Evolutionary conservation across 2,329 filamentous ascomycete species (phyloP).

Genomic region (Cladosporium sp.): DNA sequence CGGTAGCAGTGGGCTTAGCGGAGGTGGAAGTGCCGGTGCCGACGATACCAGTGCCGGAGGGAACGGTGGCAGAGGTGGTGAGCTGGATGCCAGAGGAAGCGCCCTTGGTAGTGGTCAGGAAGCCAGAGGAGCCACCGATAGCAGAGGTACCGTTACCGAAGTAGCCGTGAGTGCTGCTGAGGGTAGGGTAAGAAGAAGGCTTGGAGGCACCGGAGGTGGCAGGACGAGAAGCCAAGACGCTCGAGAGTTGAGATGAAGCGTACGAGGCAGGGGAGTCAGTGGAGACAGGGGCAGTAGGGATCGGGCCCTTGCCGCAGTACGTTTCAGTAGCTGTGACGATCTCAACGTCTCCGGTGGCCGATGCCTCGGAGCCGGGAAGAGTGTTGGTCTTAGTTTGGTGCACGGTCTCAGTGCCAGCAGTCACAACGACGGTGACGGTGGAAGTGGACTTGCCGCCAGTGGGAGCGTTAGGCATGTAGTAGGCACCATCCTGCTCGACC

Average conservation of each 20-base stretch:
- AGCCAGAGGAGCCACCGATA: not conserved
- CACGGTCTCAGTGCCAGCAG: conserved; percentile 14
- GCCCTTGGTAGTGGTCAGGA: conserved; percentile 8
- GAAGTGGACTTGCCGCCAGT: conserved; percentile 13
- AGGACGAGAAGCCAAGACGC: not conserved
- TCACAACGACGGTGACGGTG: conserved; percentile 18
- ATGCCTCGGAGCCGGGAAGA: not conserved
- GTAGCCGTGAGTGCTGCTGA: conserved; percentile 14
- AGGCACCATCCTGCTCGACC: conserved; percentile 5
- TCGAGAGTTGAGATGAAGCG: conserved; percentile 12
- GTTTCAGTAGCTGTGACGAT: conserved; percentile 16
- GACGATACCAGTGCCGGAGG: conserved; percentile 6
- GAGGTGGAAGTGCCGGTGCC: conserved; percentile 6
- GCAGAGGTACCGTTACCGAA: conserved; percentile 15
- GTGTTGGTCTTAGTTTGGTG: conserved; percentile 7
- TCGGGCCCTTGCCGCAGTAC: conserved; percentile 18
- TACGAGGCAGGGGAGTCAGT: conserved; percentile 3
- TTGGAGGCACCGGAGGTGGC: not conserved
- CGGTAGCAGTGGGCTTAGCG: conserved; percentile 9
- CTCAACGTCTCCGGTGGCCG: conserved; percentile 13
- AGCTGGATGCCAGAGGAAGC: conserved; percentile 13
- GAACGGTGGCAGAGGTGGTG: conserved; percentile 7
- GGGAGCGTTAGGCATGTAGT: conserved; percentile 18
- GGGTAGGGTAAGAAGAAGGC: not conserved
- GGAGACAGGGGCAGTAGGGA: conserved; percentile 6